These are phyloP conservation scores for Macrocybe gigantea DNA, from an alignment of 768 basidiomycete genomes.

Conservation along the genomic window DNA sequence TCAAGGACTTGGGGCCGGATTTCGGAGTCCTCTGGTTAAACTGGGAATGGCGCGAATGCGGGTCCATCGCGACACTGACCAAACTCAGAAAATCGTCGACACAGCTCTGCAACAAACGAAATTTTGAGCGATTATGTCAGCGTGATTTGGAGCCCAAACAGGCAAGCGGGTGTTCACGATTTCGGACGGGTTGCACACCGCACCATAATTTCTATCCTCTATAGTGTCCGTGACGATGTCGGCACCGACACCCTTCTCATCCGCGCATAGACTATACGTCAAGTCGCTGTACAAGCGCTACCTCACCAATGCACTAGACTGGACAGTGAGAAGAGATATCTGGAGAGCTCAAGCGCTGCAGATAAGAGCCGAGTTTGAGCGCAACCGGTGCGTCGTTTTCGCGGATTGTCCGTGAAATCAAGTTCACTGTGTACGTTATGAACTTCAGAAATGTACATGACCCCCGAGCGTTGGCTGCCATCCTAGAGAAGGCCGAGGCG, in stretches of 20 bases:
- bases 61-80: slow-evolving; percentile 51
- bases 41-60: slow-evolving; percentile 68
- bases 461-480: slow-evolving; percentile 71
- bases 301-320: slow-evolving; percentile 84
- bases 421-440: slow-evolving; percentile 1
- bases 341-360: slow-evolving; percentile 83
- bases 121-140: slow-evolving; percentile 5
- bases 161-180: neutral
- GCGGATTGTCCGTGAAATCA: neutral
- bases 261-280: slow-evolving; percentile 77
- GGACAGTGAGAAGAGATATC: slow-evolving; percentile 79
- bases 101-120: slow-evolving; percentile 1
- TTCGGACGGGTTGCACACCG: too few relatives aligned
- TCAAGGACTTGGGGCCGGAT: slow-evolving; percentile 49
- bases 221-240: slow-evolving; percentile 35
- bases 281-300: slow-evolving; percentile 88
- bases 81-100: slow-evolving; percentile 12
- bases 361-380: slow-evolving; percentile 90
- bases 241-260: slow-evolving; percentile 50
- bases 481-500: slow-evolving; percentile 78
- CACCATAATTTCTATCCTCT: too few relatives aligned
- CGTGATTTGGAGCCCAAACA: neutral
- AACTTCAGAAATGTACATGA: slow-evolving; percentile 69
- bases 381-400: slow-evolving; percentile 63
- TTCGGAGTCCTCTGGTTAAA: slow-evolving; percentile 72